Base-by-base conservation (phyloP, 805 yeast species). In the Nakazawaea anatomiae region DNA sequence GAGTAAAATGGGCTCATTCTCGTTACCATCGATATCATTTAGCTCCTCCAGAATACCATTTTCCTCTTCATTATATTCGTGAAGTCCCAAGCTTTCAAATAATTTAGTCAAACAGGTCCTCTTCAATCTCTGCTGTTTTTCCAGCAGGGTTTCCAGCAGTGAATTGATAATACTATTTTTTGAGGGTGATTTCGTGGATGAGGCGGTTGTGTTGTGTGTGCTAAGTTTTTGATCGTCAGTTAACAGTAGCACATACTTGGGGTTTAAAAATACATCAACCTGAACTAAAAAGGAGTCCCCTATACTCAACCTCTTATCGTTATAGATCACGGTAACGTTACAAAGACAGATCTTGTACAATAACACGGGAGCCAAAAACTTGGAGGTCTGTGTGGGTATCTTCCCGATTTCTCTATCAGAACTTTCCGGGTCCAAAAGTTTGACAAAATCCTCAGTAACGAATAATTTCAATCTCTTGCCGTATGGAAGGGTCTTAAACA, bases 281-380 rank as follows among this genome's bases (percentile, higher is more conserved):
- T 83, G 88, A 0, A 89, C 70, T 27, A 79, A 72, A 59, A 91
- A 84, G 1, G 85, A 73, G 60, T 89, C 96, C 4, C 97, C 98
- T 1, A 83, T 77, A 8, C 86, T 73, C 35, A 90, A 62, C 32
- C 82, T 63, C 9, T 71, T 69, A 18, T 83, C 85, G 41, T 83
- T 79, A 59, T 75, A 79, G 6, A 86, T 73, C 36, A 87, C 72
- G 0, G 79, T 73, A 1, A 80, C 80, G 39, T 77, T 76, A 57
- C 88, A 82, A 1, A 62, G 60, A 39, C 86, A 77, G 3, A 81
- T 71, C 6, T 73, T 70, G 8, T 77, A 64, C 49, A 80, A 87
- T 2, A 87, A 50, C 34, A 90, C 70, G 0, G 95, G 89, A 4
- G 83, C 76, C 8, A 91, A 61, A 9, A 83, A 75, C 5, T 76